Conservation (phyloP, 2,329 filamentous ascomycete species). For the Trichoderma sp. region DNA sequence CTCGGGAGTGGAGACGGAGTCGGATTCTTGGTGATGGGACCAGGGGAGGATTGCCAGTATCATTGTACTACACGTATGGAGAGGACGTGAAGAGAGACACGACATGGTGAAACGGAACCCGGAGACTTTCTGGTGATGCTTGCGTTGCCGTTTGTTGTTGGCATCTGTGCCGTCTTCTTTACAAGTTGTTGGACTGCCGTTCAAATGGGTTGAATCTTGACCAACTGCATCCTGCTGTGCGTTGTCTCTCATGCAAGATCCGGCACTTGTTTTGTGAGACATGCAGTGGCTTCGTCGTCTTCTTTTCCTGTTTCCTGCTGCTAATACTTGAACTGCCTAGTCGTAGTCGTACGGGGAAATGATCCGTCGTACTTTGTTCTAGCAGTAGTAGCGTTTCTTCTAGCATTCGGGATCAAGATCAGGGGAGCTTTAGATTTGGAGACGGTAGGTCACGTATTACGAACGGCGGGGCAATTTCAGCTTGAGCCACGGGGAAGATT, state of each 20-base stretch:
- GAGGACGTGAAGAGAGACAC: neutral
- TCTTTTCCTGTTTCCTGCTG: neutral
- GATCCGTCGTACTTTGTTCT: neutral
- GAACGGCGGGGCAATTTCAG: conserved; percentile 11
- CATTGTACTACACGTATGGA: neutral
- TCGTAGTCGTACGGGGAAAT: neutral
- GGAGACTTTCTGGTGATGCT: no score
- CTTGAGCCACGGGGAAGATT: neutral
- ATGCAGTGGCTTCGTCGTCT: neutral
- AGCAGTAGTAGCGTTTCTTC: neutral
- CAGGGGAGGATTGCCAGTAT: neutral
- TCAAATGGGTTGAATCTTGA: no score
- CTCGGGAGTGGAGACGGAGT: neutral
- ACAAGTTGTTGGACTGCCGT: no score
- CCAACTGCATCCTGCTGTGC: no score
- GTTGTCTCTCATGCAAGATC: no score
- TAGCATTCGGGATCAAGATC: conserved; percentile 7
- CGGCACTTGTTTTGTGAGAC: no score
- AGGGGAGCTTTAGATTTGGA: conserved; percentile 20
- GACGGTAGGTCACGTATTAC: conserved; percentile 3
- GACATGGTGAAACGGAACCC: neutral
- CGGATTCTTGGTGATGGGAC: neutral
- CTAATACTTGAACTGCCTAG: neutral
- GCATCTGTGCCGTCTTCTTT: no score
- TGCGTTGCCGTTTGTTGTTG: neutral